Evolutionary conservation across 2,329 filamentous ascomycete genomes (phyloP), one percentile per base, ranked within the genome.

Genomic region (Verticillium isaacii): DNA sequence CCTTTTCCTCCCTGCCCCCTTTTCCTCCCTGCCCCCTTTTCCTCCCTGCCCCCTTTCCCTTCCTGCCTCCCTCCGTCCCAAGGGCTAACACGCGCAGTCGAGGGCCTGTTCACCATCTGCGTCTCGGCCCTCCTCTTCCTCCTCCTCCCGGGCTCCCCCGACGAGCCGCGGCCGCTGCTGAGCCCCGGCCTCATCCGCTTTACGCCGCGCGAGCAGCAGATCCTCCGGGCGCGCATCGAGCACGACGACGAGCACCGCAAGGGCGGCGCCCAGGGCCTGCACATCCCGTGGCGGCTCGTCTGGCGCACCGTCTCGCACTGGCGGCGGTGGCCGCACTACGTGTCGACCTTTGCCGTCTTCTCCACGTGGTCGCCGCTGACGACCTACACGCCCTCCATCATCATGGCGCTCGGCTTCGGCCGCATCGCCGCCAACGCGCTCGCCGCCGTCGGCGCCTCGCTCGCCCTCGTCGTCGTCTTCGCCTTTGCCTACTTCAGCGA

Each of bases 301-400:
- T 77, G 77, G 72, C 74, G 74, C 58, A 82, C 80, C 0, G 64
- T 83, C 1, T 68, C 69, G 14, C 75, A 82, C 60, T 75, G 79
- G 60, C 73, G 70, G 15, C 75, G 80, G 61, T 83, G 80, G 80
- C 78, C 75, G 6, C 78, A 80, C 59, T 82, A 80, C 61, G 67
- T 82, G 34, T 77, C 78, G 5, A 82, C 80, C 0, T 81, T 80
- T 57, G 76, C 74, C 19, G 80, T 82, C 5, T 84, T 84, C 62
- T 79, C 80, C 1, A 83, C 81, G 0, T 84, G 81, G 80, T 79
- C 78, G 9, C 78, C 81, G 0, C 67, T 83, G 11, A 83, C 78
- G 0, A 83, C 80, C 0, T 84, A 83, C 63, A 82, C 80, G 0
- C 81, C 80, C 0, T 75, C 75, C 2, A 79, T 81, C 61, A 75